Evolutionary conservation across 805 yeast species (phyloP), one percentile per base, ranked within the genome.

Genomic region (Saturnispora sekii): DNA sequence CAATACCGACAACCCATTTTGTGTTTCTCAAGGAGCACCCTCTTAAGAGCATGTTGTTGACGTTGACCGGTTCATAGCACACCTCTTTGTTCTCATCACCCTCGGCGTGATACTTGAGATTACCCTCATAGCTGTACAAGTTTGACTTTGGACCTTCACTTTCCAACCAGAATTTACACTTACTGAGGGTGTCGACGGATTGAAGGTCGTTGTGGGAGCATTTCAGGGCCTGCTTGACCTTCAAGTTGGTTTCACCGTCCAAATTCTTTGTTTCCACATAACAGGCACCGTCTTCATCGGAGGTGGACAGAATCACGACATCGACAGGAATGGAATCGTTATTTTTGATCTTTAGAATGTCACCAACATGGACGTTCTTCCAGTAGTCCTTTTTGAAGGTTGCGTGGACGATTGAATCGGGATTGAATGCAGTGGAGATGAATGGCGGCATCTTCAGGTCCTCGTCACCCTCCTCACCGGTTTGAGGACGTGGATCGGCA

Each of bases 61-160:
- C 77, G 2, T 79, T 78, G 12, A 81, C 73, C 5, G 89, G 74
- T 60, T 84, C 93, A 60, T 77, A 72, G 33, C 61, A 53, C 12
- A 61, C 50, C 42, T 66, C 67, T 29, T 59, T 60, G 3, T 58
- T 57, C 30, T 62, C 61, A 41, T 73, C 74, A 40, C 65, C 66
- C 43, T 56, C 56, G 17, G 57, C 63, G 44, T 57, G 57, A 45
- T 72, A 76, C 51, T 72, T 74, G 50, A 81, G 55, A 53, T 79
- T 81, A 51, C 93, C 94, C 59, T 82, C 84, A 55, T 83, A 84
- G 35, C 79, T 72, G 60, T 84, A 84, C 51, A 84, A 66, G 57
- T 82, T 83, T 1, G 88, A 74, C 60, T 84, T 87, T 12, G 94
- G 94, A 7, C 88, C 90, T 64, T 84, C 93, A 66, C 84, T 75